Percentiles rank a stretch among this genome's conserved stretches.
These are phyloP conservation scores for Lactifluus pinguis DNA, from an alignment of 768 basidiomycete genomes.

Conservation along the genomic window DNA sequence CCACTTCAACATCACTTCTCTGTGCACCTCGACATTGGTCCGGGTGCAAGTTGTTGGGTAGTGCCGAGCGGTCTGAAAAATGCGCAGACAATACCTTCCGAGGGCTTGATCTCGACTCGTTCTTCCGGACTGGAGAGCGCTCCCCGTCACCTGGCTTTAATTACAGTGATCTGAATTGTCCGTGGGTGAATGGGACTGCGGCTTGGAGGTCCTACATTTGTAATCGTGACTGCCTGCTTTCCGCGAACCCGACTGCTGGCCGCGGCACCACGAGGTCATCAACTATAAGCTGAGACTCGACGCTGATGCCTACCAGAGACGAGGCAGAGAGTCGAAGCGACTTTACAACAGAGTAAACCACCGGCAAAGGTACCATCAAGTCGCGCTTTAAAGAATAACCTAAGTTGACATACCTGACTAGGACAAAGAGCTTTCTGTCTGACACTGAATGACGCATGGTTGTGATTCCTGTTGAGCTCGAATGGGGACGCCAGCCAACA, in stretches of 20 bases:
- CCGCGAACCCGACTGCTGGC: neutral
- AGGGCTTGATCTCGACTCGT: too few species aligned
- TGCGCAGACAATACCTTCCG: too few species aligned
- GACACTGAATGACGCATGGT: neutral
- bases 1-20: too few species aligned
- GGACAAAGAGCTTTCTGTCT: neutral
- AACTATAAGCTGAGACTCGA: conserved; percentile 1
- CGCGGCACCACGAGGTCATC: conserved; percentile 19
- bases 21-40: too few species aligned
- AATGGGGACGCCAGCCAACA: neutral
- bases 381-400: neutral
- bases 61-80: too few species aligned
- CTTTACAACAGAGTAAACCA: conserved; percentile 7
- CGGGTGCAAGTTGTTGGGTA: too few species aligned
- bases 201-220: neutral
- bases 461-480: neutral
- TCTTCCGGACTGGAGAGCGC: too few species aligned
- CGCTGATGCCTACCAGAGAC: conserved; percentile 16
- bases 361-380: neutral
- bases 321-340: conserved; percentile 15
- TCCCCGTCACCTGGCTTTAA: neutral
- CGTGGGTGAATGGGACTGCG: neutral
- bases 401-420: neutral
- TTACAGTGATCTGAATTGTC: conserved; percentile 6
- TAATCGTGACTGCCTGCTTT: neutral